Conservation (phyloP, 805 yeast genomes). For the Starmera dryadoides region DNA sequence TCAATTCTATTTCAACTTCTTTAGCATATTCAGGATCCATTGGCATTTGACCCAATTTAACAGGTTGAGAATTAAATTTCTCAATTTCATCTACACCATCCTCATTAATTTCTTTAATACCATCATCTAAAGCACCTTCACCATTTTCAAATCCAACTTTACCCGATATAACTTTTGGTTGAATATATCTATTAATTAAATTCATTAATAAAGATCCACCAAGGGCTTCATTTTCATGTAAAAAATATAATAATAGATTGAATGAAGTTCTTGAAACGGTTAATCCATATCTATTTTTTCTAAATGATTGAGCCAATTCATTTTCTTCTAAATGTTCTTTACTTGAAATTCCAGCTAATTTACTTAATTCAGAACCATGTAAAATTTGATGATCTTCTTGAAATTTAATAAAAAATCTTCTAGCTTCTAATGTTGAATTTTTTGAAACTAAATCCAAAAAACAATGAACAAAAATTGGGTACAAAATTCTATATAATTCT, state of each 20-base stretch:
- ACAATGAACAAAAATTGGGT: constrained; percentile 89
- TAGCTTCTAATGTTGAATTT: constrained; percentile 53
- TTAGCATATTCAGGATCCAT: constrained; percentile 76
- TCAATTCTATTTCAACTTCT: constrained; percentile 80
- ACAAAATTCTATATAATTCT: constrained; percentile 74
- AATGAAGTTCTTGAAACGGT: constrained; percentile 78
- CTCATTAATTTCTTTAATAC: constrained; percentile 22
- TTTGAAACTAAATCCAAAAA: constrained; percentile 73
- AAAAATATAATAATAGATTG: constrained; percentile 74
- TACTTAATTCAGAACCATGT: constrained; percentile 72
- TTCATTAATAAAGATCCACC: constrained; percentile 89
- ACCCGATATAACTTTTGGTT: constrained; percentile 34
- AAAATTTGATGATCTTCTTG: constrained; percentile 63
- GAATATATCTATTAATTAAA: constrained; percentile 77
- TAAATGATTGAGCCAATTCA: constrained; percentile 69
- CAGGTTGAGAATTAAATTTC: constrained; percentile 60
- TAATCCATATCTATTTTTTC: constrained; percentile 65
- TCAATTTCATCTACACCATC: constrained; percentile 37
- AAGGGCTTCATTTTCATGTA: constrained; percentile 85
- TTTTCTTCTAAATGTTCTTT: constrained; percentile 81
- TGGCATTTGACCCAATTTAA: constrained; percentile 79
- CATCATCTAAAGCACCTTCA: constrained; percentile 34
- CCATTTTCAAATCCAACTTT: constrained; percentile 45
- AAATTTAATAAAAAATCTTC: constrained; percentile 68
- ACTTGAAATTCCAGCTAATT: constrained; percentile 65